phyloP scores from a whole-genome alignment of 352 stramenopile genomes.

The Phytophthora constricta region DNA sequence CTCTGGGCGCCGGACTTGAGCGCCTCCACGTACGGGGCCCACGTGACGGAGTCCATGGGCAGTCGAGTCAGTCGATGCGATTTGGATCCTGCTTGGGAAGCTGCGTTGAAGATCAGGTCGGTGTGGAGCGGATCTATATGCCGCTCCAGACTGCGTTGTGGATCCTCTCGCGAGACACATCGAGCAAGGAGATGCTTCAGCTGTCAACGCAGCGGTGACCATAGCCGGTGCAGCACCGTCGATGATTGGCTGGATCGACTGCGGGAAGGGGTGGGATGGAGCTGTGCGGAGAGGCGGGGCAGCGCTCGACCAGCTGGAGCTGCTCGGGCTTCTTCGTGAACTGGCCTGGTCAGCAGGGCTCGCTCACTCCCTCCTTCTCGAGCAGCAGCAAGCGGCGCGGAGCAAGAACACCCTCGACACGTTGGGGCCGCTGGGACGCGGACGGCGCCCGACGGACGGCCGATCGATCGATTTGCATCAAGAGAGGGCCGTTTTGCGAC shows the following conservation, averaged over 20 bases:
- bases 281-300: background rate
- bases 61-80: background rate
- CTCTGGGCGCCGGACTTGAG: constrained; percentile 18
- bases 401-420: background rate
- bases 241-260: background rate
- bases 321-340: constrained; percentile 1
- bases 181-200: background rate
- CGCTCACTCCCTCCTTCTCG: background rate
- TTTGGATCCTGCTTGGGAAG: background rate
- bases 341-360: too few relatives aligned
- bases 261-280: background rate
- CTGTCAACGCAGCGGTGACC: background rate
- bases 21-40: constrained; percentile 34
- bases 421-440: background rate
- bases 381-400: background rate
- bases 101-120: constrained; percentile 2
- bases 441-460: background rate
- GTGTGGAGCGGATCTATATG: background rate
- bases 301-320: background rate
- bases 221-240: background rate
- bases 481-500: background rate
- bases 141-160: background rate
- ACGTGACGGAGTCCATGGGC: constrained; percentile 32
- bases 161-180: background rate
- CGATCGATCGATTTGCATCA: background rate